Percentiles rank a stretch among this genome's conserved stretches.
These are phyloP conservation scores for Starmerella bombi DNA, from an alignment of 805 yeast species.

Conservation along the genomic window DNA sequence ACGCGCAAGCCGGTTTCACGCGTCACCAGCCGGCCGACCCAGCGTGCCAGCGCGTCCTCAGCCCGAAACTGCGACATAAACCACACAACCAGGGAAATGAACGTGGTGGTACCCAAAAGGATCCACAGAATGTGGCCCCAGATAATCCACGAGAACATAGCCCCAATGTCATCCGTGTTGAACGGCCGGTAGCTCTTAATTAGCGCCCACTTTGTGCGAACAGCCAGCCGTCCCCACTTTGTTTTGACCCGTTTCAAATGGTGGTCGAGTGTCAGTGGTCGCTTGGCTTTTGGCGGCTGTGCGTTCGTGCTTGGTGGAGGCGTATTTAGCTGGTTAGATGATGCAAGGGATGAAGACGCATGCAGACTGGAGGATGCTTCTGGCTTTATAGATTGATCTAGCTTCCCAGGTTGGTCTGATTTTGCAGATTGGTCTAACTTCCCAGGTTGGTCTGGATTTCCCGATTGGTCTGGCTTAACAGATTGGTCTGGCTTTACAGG, in stretches of 20 bases:
- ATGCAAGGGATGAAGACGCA: too few relatives aligned
- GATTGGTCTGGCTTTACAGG: too few relatives aligned
- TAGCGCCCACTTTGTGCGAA: conserved; percentile 57
- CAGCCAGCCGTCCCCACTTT: conserved; percentile 31
- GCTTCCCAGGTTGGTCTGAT: too few relatives aligned
- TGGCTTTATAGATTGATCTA: too few relatives aligned
- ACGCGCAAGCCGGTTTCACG: conserved; percentile 71
- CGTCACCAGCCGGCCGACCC: conserved; percentile 72
- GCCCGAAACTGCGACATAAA: conserved; percentile 75
- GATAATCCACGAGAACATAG: conserved; percentile 81
- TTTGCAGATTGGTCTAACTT: too few relatives aligned
- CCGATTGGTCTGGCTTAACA: too few relatives aligned
- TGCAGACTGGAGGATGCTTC: too few relatives aligned
- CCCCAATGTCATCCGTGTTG: conserved; percentile 83
- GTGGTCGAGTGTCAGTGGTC: conserved; percentile 27
- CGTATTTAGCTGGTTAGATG: too few relatives aligned
- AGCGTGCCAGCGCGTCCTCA: conserved; percentile 72
- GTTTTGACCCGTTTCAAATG: conserved; percentile 35
- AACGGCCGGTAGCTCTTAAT: conserved; percentile 69
- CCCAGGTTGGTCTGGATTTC: too few relatives aligned
- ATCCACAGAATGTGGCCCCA: conserved; percentile 75
- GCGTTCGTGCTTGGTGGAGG: neutral
- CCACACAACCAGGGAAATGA: conserved; percentile 64
- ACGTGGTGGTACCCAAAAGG: conserved; percentile 82
- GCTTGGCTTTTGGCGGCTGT: neutral